Evolutionary conservation across 495 filamentous ascomycete genomes (phyloP), one percentile per base, ranked within the genome.

Genomic region (Cryomyces minteri): DNA sequence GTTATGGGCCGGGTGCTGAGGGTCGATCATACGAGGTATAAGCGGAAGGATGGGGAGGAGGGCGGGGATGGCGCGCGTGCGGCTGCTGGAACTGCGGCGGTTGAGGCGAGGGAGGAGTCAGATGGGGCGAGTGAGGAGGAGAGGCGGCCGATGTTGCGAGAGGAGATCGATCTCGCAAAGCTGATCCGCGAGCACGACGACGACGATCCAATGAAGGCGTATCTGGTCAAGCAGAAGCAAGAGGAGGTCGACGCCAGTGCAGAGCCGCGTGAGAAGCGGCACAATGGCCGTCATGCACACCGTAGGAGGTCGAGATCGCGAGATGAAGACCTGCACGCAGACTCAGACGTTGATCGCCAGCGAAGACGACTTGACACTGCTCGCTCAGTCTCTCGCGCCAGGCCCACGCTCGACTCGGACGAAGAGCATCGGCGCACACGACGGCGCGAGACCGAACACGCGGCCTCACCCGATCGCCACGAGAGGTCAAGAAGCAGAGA

Each of bases 141-240:
- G 25, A 11, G 25, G 43, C 34, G 58, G 42, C 65, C 68, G 11
- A 47, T 77, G 54, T 52, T 80, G 12, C 74, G 69, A 51, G 79
- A 82, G 52, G 88, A 95, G 62, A 66, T 62, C 39, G 88, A 95
- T 57, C 57, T 96, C 39, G 74, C 72, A 46, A 73, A 76, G 43
- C 56, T 95, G 53, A 77, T 90, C 12, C 62, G 69, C 48, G 76
- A 86, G 14, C 80, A 92, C 51, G 88, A 95, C 51, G 88, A 95
- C 25, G 90, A 95, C 53, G 88, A 98, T 63, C 88, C 90, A 2
- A 95, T 96, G 90, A 96, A 94, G 63, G 74, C 76, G 43, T 92
- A 82, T 57, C 60, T 94, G 42, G 72, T 95, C 28, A 67, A 85
- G 39, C 80, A 90, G 64, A 94, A 94, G 72, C 83, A 80, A 55